phyloP scores from a whole-genome alignment of 2,329 filamentous ascomycete species.

The Xylaria sp. region DNA sequence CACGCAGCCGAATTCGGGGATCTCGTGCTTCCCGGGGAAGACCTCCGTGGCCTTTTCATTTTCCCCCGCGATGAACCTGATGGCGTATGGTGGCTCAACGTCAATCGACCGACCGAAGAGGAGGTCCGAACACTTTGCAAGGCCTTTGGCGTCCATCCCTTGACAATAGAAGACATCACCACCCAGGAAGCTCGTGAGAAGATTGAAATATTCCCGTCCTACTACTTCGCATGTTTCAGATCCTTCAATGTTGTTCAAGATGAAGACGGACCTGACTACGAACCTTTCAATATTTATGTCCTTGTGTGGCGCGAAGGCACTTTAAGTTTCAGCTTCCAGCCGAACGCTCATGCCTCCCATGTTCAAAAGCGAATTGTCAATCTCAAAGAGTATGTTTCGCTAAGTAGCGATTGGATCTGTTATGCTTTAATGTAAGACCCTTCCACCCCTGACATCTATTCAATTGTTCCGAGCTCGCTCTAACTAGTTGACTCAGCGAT shows the following conservation, averaged over 20 bases:
- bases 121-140: slow-evolving; percentile 89
- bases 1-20: slow-evolving; percentile 89
- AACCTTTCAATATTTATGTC: slow-evolving; percentile 95
- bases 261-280: slow-evolving; percentile 80
- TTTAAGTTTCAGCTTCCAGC: slow-evolving; percentile 90
- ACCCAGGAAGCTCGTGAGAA: slow-evolving; percentile 97
- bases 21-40: slow-evolving; percentile 86
- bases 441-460: slow-evolving; percentile 21
- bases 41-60: slow-evolving; percentile 83
- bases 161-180: slow-evolving; percentile 95
- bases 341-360: slow-evolving; percentile 84
- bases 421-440: slow-evolving; percentile 87
- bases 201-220: slow-evolving; percentile 95
- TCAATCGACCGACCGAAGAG: slow-evolving; percentile 86
- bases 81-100: slow-evolving; percentile 98
- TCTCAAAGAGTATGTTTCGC: slow-evolving; percentile 90
- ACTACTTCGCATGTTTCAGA: slow-evolving; percentile 98
- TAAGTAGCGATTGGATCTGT: slow-evolving; percentile 98
- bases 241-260: slow-evolving; percentile 85
- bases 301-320: slow-evolving; percentile 96
- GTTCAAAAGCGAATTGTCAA: slow-evolving; percentile 91
- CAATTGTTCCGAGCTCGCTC: slow-evolving; percentile 3
- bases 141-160: slow-evolving; percentile 91
- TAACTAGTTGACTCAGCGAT: slow-evolving; percentile 61
- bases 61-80: slow-evolving; percentile 67